These are phyloP conservation scores for Leccinum angustisporum DNA, from an alignment of 1,284 basidiomycete species.

Conservation along the genomic window DNA sequence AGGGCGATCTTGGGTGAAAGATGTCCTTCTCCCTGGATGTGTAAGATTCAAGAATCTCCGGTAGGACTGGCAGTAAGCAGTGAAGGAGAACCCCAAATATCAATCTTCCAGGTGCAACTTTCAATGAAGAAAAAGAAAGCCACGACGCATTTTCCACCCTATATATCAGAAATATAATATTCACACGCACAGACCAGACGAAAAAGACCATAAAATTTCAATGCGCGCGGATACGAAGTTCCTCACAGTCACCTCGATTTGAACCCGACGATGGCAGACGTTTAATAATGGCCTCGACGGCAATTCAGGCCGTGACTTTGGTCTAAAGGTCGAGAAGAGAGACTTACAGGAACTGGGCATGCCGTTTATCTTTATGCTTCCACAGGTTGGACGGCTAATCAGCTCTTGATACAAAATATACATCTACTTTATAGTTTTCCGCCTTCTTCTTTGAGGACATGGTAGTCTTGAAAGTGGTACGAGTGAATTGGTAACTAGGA, in stretches of 20 bases:
- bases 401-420: slow-evolving; percentile 55
- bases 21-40: slow-evolving; percentile 46
- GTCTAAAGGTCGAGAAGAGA: slow-evolving; percentile 38
- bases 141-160: slow-evolving; percentile 8
- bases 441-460: not conserved
- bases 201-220: slow-evolving; percentile 7
- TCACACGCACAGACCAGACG: slow-evolving; percentile 58
- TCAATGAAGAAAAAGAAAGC: slow-evolving; percentile 38
- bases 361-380: slow-evolving; percentile 49
- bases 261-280: slow-evolving; percentile 33
- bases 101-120: slow-evolving; percentile 68
- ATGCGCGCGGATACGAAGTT: slow-evolving; percentile 11
- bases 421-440: not conserved
- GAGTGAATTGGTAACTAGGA: slow-evolving; percentile 2
- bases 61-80: slow-evolving; percentile 23
- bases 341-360: slow-evolving; percentile 65
- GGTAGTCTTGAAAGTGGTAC: not conserved
- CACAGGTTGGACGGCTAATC: slow-evolving; percentile 65
- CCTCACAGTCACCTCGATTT: slow-evolving; percentile 62
- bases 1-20: slow-evolving; percentile 51
- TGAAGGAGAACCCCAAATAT: slow-evolving; percentile 63
- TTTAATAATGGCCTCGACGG: slow-evolving; percentile 20
- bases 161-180: slow-evolving; percentile 26
- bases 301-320: slow-evolving; percentile 17
- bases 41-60: slow-evolving; percentile 51